A percentile compares a stretch with the other conserved stretches of the same genome.
These are phyloP conservation scores for Lathyrus tuberosus DNA, from an alignment of 306 rosid species.

Conservation along the genomic window DNA sequence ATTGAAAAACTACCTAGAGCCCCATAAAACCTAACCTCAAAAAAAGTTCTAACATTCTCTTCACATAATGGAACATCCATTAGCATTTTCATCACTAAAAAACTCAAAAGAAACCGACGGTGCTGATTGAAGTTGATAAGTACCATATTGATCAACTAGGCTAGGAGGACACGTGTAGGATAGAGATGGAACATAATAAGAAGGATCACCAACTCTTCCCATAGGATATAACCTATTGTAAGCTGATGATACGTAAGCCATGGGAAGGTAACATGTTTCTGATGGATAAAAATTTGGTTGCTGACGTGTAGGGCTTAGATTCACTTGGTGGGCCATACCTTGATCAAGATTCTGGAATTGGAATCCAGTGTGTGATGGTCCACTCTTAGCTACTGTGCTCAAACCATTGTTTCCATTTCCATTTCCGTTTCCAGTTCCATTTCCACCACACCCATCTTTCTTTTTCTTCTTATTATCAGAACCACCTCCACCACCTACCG, in stretches of 20 bases:
- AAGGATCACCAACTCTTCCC: conserved; percentile 43
- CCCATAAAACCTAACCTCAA: conserved; percentile 1
- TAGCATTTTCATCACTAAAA: conserved; percentile 85
- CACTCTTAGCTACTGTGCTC: conserved; percentile 28
- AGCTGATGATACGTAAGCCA: conserved; percentile 44
- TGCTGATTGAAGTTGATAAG: conserved; percentile 41
- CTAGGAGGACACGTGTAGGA: conserved; percentile 51
- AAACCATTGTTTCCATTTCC: conserved; percentile 7
- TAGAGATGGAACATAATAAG: conserved; percentile 43
- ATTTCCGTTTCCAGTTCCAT: conserved; percentile 6
- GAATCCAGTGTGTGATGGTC: conserved; percentile 49
- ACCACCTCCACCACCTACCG: conserved; percentile 39
- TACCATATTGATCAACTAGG: conserved; percentile 33
- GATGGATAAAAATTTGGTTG: conserved; percentile 35
- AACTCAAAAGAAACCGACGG: conserved; percentile 55
- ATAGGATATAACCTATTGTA: conserved; percentile 48
- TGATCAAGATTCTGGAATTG: conserved; percentile 44
- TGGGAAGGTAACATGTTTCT: conserved; percentile 36
- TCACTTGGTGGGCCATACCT: conserved; percentile 30
- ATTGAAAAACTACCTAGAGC: conserved; percentile 18
- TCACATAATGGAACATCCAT: conserved; percentile 77
- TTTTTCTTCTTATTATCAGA: conserved; percentile 59
- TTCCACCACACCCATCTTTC: conserved; percentile 48
- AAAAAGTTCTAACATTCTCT: conserved; percentile 8
- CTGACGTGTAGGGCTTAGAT: conserved; percentile 55